Evolutionary conservation across 306 rosid genomes (phyloP), one percentile per base, ranked within the genome.

Genomic region (Prunus fruticosa): DNA sequence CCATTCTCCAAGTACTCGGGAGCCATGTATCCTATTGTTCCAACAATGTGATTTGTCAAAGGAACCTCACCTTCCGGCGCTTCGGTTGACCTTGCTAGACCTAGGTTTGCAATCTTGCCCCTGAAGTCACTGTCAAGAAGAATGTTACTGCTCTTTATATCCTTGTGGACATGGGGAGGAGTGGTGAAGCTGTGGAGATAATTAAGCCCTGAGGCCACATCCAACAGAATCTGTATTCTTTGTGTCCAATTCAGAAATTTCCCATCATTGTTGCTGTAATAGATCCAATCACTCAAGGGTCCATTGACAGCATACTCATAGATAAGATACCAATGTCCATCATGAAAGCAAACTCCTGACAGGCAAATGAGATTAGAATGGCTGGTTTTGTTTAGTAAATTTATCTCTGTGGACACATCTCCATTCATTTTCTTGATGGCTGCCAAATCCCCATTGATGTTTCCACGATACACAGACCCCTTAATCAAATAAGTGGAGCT

Each of bases 1-100:
- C 99, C 99, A 52, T 92, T 66, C 82, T 91, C 97, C 74, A 92
- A 74, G 82, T 92, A 92, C 87, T 95, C 99, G 0, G 97, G 97
- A 65, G 97, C 92, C 97, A 92, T 87, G 72, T 89, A 95, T 60
- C 99, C 97, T 81, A 92, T 84, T 46, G 91, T 95, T 43, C 99
- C 97, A 62, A 95, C 92, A 66, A 95, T 90, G 82, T 92, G 96
- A 71, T 86, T 83, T 10, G 99, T 90, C 78, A 85, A 72, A 27
- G 90, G 74, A 81, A 89, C 88, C 64, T 90, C 75, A 0, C 87
- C 91, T 3, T 82, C 91, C 47, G 69, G 71, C 28, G 72, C 85
- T 83, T 84, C 80, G 4, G 88, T 76, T 18, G 89, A 82, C 70
- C 93, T 90, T 8, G 89, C 96, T 16, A 85, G 84, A n/a, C 88